Percentiles rank a stretch among this genome's conserved stretches.
These are phyloP conservation scores for Claviceps pazoutovae DNA, from an alignment of 2,329 filamentous ascomycete genomes.

Conservation along the genomic window DNA sequence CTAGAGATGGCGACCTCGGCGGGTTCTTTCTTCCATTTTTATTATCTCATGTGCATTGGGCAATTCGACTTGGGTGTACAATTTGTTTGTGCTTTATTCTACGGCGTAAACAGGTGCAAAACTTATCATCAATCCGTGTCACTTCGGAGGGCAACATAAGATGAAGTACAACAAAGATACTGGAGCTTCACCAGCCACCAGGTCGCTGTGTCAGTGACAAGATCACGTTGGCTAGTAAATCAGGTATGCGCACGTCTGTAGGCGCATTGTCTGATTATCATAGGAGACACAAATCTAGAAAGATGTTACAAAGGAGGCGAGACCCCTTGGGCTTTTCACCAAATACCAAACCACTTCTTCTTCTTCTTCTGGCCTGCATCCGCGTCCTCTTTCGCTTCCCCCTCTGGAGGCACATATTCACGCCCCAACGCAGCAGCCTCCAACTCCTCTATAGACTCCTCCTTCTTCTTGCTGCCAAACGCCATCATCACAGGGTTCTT, in stretches of 20 bases:
- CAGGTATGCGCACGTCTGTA: not conserved
- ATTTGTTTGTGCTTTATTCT: not conserved
- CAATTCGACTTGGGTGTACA: not conserved
- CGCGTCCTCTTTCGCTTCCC: conserved; percentile 12
- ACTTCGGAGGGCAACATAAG: not conserved
- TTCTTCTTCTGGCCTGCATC: conserved; percentile 32
- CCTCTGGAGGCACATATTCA: conserved; percentile 17
- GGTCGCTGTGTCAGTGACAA: not conserved
- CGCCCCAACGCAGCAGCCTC: conserved; percentile 23
- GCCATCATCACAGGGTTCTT: conserved; percentile 38
- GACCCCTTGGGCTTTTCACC: conserved; percentile 29
- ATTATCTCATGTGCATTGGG: not conserved
- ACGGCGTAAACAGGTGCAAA: not conserved
- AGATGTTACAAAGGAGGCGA: not conserved
- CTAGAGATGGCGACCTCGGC: not conserved
- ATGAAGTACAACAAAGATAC: not conserved
- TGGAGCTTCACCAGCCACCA: not conserved
- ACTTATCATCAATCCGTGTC: not conserved
- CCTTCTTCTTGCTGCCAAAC: conserved; percentile 23
- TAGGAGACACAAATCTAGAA: not conserved
- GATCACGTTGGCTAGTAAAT: not conserved
- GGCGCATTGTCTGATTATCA: not conserved
- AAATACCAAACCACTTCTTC: conserved; percentile 80
- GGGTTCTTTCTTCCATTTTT: not conserved
- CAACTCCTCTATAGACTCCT: conserved; percentile 21